phyloP scores from a whole-genome alignment of 2,329 filamentous ascomycete genomes.

The Podosphaera aphanis region DNA sequence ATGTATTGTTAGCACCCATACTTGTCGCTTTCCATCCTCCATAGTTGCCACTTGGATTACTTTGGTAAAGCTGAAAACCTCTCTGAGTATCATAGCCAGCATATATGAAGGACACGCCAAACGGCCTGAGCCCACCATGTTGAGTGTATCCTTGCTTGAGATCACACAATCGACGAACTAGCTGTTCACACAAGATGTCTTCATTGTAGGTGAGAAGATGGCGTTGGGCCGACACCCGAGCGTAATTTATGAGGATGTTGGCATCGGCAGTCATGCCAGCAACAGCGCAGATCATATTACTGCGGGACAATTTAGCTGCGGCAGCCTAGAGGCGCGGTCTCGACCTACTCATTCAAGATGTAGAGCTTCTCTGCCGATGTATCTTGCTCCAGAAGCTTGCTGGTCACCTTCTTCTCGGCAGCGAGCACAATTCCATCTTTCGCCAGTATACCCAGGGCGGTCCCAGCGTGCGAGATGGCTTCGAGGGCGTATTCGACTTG shows the following conservation, averaged over 20 bases:
- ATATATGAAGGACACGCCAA: constrained; percentile 98
- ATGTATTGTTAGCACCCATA: constrained; percentile 93
- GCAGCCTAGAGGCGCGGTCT: background rate
- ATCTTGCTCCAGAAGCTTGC: constrained; percentile 96
- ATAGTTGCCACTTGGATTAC: constrained; percentile 96
- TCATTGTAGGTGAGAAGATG: constrained; percentile 99
- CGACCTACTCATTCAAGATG: constrained; percentile 78
- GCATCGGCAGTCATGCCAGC: constrained; percentile 98
- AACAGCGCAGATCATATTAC: constrained; percentile 99
- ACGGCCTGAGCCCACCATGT: constrained; percentile 90
- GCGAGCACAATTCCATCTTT: constrained; percentile 97
- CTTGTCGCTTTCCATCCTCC: constrained; percentile 98
- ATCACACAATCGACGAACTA: constrained; percentile 88
- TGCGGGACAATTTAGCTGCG: constrained; percentile 18
- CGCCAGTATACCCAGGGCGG: constrained; percentile 84
- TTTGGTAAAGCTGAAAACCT: constrained; percentile 97
- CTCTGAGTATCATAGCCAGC: constrained; percentile 89
- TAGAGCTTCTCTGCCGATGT: constrained; percentile 99
- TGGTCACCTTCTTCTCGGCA: constrained; percentile 95
- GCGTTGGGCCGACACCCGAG: constrained; percentile 82
- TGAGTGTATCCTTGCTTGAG: constrained; percentile 98
- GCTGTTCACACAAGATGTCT: constrained; percentile 97
- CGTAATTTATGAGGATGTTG: constrained; percentile 99
- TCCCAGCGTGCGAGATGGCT: constrained; percentile 94
- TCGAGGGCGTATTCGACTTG: constrained; percentile 98